Percentiles rank a stretch among this genome's conserved stretches.
These are phyloP conservation scores for Luffa aegyptiaca DNA, from an alignment of 306 rosid genomes.

Conservation along the genomic window DNA sequence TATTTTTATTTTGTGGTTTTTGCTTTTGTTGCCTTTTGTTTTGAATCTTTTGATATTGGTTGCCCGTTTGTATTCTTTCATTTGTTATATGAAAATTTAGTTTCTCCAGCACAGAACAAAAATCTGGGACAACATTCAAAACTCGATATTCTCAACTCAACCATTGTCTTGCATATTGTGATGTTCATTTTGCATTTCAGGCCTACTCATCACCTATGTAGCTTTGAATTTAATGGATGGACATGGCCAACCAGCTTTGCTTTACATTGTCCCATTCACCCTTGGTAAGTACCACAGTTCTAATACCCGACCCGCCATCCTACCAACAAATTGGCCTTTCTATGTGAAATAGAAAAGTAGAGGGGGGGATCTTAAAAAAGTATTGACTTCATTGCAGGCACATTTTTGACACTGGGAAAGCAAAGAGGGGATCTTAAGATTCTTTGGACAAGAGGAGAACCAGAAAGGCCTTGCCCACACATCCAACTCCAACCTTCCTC, in stretches of 20 bases:
- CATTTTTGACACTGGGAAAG: constrained; percentile 82
- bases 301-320: neutral
- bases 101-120: neutral
- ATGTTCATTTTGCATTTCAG: constrained; percentile 26
- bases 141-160: neutral
- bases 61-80: neutral
- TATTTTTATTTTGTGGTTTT: neutral
- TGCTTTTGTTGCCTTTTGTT: neutral
- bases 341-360: neutral
- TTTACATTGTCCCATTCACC: constrained; percentile 91
- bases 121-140: neutral
- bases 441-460: constrained; percentile 92
- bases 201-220: constrained; percentile 84
- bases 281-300: constrained; percentile 49
- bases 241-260: constrained; percentile 96
- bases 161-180: neutral
- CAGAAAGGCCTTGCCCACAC: constrained; percentile 80
- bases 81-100: neutral
- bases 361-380: neutral
- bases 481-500: constrained; percentile 37
- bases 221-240: constrained; percentile 99
- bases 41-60: neutral
- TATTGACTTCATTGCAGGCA: constrained; percentile 33
- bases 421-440: constrained; percentile 80
- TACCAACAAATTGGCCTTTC: neutral